A percentile compares a stretch with the other conserved stretches of the same genome.
phyloP scores from a whole-genome alignment of 345 rosid species.

The Linum usitatissimum region DNA sequence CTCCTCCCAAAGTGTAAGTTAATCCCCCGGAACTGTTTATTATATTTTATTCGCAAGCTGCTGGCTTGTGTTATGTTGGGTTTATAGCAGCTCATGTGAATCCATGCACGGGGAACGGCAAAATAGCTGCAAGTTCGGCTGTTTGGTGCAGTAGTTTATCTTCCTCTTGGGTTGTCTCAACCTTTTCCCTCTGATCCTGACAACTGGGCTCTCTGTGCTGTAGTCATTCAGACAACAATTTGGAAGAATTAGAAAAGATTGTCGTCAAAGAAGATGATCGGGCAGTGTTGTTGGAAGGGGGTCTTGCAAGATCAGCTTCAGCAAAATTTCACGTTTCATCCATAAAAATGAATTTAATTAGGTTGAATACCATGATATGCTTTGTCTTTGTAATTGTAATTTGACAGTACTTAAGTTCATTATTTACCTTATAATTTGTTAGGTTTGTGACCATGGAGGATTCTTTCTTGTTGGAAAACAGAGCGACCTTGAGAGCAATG shows the following conservation, averaged over 20 bases:
- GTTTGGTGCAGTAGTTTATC: neutral
- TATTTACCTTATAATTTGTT: constrained; percentile 17
- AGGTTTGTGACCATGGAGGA: constrained; percentile 97
- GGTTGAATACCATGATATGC: constrained; percentile 30
- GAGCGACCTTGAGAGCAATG: constrained; percentile 78
- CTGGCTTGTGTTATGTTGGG: neutral
- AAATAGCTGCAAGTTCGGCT: neutral
- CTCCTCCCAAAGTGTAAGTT: constrained; percentile 73
- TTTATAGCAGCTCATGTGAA: neutral
- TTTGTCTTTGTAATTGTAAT: constrained; percentile 1
- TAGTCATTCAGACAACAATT: constrained; percentile 88
- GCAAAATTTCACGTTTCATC: constrained; percentile 49
- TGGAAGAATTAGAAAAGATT: constrained; percentile 60
- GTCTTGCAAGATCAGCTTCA: constrained; percentile 71
- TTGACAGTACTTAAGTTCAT: constrained; percentile 8
- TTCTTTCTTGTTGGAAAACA: constrained; percentile 83
- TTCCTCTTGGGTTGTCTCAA: neutral
- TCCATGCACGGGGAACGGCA: neutral
- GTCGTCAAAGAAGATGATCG: constrained; percentile 67
- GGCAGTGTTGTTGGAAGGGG: constrained; percentile 85
- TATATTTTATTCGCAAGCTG: neutral
- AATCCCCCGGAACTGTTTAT: neutral
- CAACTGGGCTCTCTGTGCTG: constrained; percentile 15
- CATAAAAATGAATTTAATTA: constrained; percentile 57
- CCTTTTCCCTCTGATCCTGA: constrained; percentile 9